Conservation (phyloP, 2,329 filamentous ascomycete species). For the Sphaerulina populicola region DNA sequence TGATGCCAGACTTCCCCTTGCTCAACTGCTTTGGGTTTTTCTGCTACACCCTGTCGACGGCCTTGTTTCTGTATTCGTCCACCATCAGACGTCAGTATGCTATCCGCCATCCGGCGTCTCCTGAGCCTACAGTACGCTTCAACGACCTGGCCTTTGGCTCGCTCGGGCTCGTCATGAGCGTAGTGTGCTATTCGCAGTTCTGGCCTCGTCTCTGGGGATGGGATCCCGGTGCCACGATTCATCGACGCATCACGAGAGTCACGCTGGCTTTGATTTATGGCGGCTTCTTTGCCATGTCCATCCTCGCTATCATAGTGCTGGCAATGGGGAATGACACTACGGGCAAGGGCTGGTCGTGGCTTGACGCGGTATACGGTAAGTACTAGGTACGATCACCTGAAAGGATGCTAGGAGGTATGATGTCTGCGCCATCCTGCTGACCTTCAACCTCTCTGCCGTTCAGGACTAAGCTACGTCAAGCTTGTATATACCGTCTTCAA, state of each 20-base stretch:
- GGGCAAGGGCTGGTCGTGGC: constrained; percentile 51
- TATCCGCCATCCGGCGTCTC: constrained; percentile 60
- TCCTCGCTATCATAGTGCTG: constrained; percentile 43
- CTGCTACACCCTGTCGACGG: constrained; percentile 64
- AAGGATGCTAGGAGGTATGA: too few species aligned
- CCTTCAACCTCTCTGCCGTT: too few species aligned
- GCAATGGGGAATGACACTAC: constrained; percentile 41
- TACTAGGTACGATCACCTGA: too few species aligned
- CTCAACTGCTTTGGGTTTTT: constrained; percentile 65
- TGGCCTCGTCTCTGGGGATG: constrained; percentile 68
- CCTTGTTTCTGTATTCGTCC: constrained; percentile 69
- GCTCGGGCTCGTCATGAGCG: constrained; percentile 66
- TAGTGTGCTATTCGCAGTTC: constrained; percentile 71
- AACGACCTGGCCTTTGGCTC: constrained; percentile 86
- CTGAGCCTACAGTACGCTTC: constrained; percentile 73
- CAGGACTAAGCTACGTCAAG: constrained; percentile 73
- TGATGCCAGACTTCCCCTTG: constrained; percentile 79
- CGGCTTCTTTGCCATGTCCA: constrained; percentile 50
- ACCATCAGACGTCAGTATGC: constrained; percentile 76
- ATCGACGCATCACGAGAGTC: constrained; percentile 49
- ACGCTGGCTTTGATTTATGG: constrained; percentile 64
- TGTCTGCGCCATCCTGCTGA: too few species aligned
- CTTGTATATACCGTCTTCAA: constrained; percentile 82
- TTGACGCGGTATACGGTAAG: constrained; percentile 52
- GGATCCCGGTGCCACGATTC: constrained; percentile 42